These are phyloP conservation scores for Datura wrightii DNA, from an alignment of 257 asterid genomes.

Conservation along the genomic window DNA sequence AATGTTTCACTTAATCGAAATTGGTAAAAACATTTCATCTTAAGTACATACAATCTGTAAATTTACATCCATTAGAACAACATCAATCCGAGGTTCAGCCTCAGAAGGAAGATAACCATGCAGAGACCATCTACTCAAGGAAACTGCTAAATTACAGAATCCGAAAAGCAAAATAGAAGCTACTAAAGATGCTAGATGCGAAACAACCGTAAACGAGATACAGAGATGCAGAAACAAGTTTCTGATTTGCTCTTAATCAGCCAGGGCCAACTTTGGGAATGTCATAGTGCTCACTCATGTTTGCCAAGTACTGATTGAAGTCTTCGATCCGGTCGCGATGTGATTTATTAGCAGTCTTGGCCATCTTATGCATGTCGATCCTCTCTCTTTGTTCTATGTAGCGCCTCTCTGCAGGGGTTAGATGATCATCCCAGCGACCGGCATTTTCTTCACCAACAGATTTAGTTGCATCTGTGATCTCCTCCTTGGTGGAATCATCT, in stretches of 20 bases:
- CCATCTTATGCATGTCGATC: slow-evolving; percentile 74
- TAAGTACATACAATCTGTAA: slow-evolving; percentile 6
- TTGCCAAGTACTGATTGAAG: slow-evolving; percentile 96
- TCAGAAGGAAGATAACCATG: not conserved
- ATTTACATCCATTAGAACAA: slow-evolving; percentile 4
- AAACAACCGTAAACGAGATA: not conserved
- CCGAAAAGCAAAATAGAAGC: not conserved
- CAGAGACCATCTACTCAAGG: not conserved
- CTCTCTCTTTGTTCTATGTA: slow-evolving; percentile 83
- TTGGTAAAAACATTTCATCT: not conserved
- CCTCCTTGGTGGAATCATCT: slow-evolving; percentile 58
- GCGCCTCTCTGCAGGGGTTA: slow-evolving; percentile 94
- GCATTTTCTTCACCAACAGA: slow-evolving; percentile 50
- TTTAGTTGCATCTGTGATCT: slow-evolving; percentile 48
- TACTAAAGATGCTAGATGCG: not conserved
- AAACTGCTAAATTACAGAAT: slow-evolving; percentile 9
- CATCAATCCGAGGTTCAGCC: not conserved
- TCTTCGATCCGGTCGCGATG: slow-evolving; percentile 95
- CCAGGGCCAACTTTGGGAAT: slow-evolving; percentile 98
- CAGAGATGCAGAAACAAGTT: not conserved
- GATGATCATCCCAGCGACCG: slow-evolving; percentile 58
- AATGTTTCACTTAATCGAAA: not conserved
- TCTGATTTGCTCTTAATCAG: slow-evolving; percentile 37
- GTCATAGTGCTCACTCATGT: slow-evolving; percentile 98
- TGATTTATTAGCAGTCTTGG: slow-evolving; percentile 85